phyloP scores from a whole-genome alignment of 805 yeast species.

The Sugiyamaella qingdaonensis region DNA sequence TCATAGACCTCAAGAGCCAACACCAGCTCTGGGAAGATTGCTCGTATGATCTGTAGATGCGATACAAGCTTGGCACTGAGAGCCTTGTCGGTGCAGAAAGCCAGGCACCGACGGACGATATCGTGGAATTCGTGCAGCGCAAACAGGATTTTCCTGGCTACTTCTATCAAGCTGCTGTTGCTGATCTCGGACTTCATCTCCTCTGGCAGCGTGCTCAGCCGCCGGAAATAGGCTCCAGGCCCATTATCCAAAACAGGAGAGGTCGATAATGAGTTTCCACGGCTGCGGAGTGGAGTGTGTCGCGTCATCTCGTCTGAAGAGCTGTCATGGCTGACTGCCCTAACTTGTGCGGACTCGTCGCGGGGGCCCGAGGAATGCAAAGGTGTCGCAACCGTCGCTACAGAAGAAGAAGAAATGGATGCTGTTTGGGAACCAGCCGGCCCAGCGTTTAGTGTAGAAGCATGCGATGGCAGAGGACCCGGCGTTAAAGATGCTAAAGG shows the following conservation, averaged over 20 bases:
- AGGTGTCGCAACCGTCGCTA: neutral
- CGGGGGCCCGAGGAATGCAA: neutral
- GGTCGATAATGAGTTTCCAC: slow-evolving; percentile 1
- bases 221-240: slow-evolving; percentile 52
- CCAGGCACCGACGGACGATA: slow-evolving; percentile 16
- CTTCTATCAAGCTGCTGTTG: slow-evolving; percentile 35
- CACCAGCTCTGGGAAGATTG: slow-evolving; percentile 39
- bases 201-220: slow-evolving; percentile 63
- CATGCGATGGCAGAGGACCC: no score
- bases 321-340: slow-evolving; percentile 9
- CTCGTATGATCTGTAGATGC: slow-evolving; percentile 14
- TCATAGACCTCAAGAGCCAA: slow-evolving; percentile 44
- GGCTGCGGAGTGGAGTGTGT: neutral
- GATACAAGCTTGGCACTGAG: slow-evolving; percentile 13
- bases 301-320: slow-evolving; percentile 3
- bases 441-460: no score
- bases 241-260: slow-evolving; percentile 17
- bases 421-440: neutral
- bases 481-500: no score
- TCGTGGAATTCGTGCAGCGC: slow-evolving; percentile 59
- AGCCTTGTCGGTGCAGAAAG: slow-evolving; percentile 17
- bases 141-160: slow-evolving; percentile 57
- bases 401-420: neutral
- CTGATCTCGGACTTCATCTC: slow-evolving; percentile 22
- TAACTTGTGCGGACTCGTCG: neutral